Evolutionary conservation across 1,284 basidiomycete genomes (phyloP).

Genomic region (Ganoderma boninense): DNA sequence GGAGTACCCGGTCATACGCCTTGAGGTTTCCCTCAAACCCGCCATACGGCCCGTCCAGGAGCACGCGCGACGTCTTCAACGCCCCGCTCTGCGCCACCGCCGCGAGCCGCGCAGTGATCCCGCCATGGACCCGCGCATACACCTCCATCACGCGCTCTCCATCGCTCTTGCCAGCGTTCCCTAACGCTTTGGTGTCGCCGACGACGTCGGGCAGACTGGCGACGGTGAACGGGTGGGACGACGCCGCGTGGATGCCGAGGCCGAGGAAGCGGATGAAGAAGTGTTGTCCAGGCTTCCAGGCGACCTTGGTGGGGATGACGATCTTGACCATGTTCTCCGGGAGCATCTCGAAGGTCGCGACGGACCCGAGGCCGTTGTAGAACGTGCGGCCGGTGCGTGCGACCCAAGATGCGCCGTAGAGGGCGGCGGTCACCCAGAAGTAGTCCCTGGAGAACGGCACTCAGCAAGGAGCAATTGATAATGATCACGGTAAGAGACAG

Average conservation of each 20-base stretch:
- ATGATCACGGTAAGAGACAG: no score
- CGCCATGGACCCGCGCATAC: conserved; percentile 39
- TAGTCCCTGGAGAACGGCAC: conserved; percentile 39
- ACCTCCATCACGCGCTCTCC: conserved; percentile 28
- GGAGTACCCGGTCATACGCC: conserved; percentile 43
- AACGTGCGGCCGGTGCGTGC: conserved; percentile 43
- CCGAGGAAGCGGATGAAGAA: conserved; percentile 49
- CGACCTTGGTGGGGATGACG: conserved; percentile 40
- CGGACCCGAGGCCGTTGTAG: conserved; percentile 37
- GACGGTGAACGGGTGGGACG: conserved; percentile 53
- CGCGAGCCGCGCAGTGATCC: conserved; percentile 43
- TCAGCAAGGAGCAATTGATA: background rate
- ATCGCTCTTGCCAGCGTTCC: background rate
- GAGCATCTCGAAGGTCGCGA: conserved; percentile 42
- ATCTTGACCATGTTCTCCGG: conserved; percentile 45
- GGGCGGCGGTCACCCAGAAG: conserved; percentile 45
- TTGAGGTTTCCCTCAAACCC: conserved; percentile 42
- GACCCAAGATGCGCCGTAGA: conserved; percentile 44
- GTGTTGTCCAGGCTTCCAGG: conserved; percentile 52
- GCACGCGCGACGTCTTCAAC: conserved; percentile 36
- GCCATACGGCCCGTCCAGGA: conserved; percentile 52
- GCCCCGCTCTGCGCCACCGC: conserved; percentile 21
- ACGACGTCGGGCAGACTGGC: conserved; percentile 38
- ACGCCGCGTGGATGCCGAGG: conserved; percentile 29
- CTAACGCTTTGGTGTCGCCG: background rate